Evolutionary conservation across 345 rosid species (phyloP), one percentile per base, ranked within the genome.

Genomic region (Sisymbrium irio): DNA sequence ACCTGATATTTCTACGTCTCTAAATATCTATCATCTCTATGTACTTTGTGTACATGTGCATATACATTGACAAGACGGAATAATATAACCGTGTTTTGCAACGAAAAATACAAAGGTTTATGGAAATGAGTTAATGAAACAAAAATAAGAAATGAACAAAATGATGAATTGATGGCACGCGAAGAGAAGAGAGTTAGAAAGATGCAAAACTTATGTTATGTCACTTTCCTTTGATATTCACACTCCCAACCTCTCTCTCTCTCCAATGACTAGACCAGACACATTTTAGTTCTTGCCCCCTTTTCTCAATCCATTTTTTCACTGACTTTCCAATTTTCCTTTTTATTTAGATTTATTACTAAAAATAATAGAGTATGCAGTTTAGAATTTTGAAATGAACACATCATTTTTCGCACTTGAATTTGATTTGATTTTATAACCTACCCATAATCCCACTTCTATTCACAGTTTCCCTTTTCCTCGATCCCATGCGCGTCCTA

Each of bases 81-180:
- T 47, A 47, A 58, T 57, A 54, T 67, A 66, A 59, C 61, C n/a
- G 41, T 67, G 78, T 62, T n/a, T 42, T 55, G 42, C 10, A 53
- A 54, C 28, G 65, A 62, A 69, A 76, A 76, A 76, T 69, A 76
- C 70, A 69, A n/a, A 27, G 17, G 35, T 73, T 73, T 47, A 44
- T 6, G 18, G 35, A 25, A 60, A n/a, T 49, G 28, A 74, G 18
- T 7, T 17, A 59, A 40, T 56, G 30, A 45, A 68, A 62, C 27
- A 42, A 33, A 68, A 37, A 46, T 67, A 60, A 53, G 62, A 49
- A 75, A 75, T 9, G 33, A 76, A 53, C 64, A 69, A 76, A 76
- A 70, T 77, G 80, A 70, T 77, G 76, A 71, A 77, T 62, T 67
- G 79, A 75, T 75, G 58, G 79, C 79, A 75, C 79, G 76, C 76